phyloP scores from a whole-genome alignment of 2,329 filamentous ascomycete genomes.

The Mariannaea elegans region DNA sequence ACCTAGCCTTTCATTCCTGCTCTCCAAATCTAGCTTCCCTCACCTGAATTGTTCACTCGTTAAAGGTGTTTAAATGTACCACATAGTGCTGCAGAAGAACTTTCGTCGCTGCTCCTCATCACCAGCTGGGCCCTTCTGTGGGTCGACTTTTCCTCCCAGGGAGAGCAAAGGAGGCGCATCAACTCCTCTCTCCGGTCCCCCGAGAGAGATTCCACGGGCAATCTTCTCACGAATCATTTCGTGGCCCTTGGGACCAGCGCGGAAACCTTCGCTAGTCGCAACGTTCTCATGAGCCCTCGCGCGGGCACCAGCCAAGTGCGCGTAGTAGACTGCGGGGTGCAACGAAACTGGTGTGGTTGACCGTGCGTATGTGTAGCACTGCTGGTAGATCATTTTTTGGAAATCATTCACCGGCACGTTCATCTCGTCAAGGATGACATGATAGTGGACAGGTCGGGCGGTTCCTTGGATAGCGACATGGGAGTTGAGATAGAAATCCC shows the following conservation, averaged over 20 bases:
- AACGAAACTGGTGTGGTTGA: conserved; percentile 93
- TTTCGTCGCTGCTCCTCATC: conserved; percentile 46
- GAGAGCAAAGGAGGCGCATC: conserved; percentile 44
- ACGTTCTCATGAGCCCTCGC: conserved; percentile 76
- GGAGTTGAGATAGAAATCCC: conserved; percentile 78
- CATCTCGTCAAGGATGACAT: conserved; percentile 86
- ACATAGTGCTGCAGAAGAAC: conserved; percentile 53
- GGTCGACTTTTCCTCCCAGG: conserved; percentile 40
- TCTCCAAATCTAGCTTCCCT: no score
- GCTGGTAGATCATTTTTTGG: conserved; percentile 91
- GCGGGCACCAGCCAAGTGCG: conserved; percentile 86
- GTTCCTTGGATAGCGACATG: conserved; percentile 90
- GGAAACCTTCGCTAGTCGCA: conserved; percentile 55
- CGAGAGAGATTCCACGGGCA: conserved; percentile 49
- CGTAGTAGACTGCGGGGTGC: conserved; percentile 93
- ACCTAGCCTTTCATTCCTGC: not conserved
- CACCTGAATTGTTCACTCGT: no score
- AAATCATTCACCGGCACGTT: conserved; percentile 72
- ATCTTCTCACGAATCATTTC: conserved; percentile 50
- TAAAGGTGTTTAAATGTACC: conserved; percentile 49
- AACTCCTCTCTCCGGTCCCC: conserved; percentile 28
- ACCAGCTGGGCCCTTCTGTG: conserved; percentile 29
- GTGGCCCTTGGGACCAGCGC: conserved; percentile 54
- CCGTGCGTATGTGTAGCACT: conserved; percentile 91
- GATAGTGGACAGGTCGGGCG: conserved; percentile 90